phyloP scores from a whole-genome alignment of 345 rosid species.

The Eucalyptus cloeziana region DNA sequence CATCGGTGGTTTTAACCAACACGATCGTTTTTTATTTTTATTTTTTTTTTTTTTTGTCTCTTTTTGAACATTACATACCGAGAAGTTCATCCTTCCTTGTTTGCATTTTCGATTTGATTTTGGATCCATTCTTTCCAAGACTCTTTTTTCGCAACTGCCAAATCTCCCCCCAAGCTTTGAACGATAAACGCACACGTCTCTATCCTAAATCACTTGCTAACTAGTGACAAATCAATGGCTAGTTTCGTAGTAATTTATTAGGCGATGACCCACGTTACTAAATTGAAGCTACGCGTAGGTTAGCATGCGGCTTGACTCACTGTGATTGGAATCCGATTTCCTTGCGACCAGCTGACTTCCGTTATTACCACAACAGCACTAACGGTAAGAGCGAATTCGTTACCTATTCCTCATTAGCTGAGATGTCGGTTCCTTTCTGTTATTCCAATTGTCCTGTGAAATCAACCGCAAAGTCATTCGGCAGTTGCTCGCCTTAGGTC shows the following conservation, averaged over 20 bases:
- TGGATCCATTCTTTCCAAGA: neutral
- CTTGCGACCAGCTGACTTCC: neutral
- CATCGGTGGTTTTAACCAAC: neutral
- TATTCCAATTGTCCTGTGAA: accelerated
- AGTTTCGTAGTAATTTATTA: neutral
- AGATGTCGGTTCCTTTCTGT: too few relatives aligned
- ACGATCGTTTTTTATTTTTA: accelerated
- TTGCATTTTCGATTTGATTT: neutral
- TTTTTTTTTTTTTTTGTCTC: too few relatives aligned
- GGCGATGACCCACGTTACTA: neutral
- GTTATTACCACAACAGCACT: neutral
- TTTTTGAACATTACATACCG: neutral
- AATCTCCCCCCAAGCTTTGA: neutral
- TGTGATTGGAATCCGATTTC: neutral
- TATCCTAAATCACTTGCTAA: neutral
- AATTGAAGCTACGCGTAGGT: neutral
- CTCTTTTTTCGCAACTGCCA: neutral
- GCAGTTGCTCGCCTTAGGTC: too few relatives aligned
- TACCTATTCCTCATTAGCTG: neutral
- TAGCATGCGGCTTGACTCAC: neutral
- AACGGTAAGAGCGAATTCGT: neutral
- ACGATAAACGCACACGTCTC: neutral
- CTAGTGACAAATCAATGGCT: neutral
- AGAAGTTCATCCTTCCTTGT: neutral
- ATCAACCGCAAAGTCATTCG: too few relatives aligned